phyloP scores from a whole-genome alignment of 371 early-diverging fungal genomes.

The Quaeritorhiza haematococci region DNA sequence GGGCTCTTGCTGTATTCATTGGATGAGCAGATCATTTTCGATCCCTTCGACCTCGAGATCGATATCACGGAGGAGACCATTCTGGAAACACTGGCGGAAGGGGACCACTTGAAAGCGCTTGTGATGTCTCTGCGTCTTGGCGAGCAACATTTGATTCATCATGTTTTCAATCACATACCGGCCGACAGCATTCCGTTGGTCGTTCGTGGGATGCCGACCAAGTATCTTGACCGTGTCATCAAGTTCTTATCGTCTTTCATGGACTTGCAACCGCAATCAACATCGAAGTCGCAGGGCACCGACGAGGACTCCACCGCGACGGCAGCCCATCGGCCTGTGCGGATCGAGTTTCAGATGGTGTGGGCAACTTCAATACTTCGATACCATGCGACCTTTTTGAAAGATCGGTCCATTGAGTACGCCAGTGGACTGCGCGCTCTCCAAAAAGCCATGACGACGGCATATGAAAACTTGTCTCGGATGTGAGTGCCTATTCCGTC shows the following conservation, averaged over 20 bases:
- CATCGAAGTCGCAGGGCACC: background rate
- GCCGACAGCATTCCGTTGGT: constrained; percentile 68
- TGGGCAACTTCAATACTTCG: constrained; percentile 74
- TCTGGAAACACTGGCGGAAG: constrained; percentile 56
- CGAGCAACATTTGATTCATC: constrained; percentile 67
- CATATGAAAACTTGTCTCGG: constrained; percentile 68
- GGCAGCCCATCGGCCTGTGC: constrained; percentile 66
- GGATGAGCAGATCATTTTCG: constrained; percentile 86
- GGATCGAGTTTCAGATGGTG: constrained; percentile 80
- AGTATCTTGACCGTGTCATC: constrained; percentile 78
- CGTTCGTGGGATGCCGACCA: constrained; percentile 69
- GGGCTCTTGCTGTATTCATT: constrained; percentile 90
- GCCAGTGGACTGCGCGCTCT: constrained; percentile 72
- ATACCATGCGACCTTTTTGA: constrained; percentile 77
- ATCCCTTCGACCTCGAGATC: constrained; percentile 94
- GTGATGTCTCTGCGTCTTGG: constrained; percentile 88
- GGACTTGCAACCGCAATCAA: constrained; percentile 25
- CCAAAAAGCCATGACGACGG: constrained; percentile 66
- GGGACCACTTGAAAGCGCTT: constrained; percentile 78
- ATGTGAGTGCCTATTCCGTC: constrained; percentile 43
- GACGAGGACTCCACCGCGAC: background rate
- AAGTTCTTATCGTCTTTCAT: constrained; percentile 73
- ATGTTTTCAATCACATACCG: constrained; percentile 79
- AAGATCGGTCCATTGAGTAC: constrained; percentile 69
- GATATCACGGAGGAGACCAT: constrained; percentile 90